phyloP scores from a whole-genome alignment of 192 early-diverging fungal species.

The Coemansia sp. region DNA sequence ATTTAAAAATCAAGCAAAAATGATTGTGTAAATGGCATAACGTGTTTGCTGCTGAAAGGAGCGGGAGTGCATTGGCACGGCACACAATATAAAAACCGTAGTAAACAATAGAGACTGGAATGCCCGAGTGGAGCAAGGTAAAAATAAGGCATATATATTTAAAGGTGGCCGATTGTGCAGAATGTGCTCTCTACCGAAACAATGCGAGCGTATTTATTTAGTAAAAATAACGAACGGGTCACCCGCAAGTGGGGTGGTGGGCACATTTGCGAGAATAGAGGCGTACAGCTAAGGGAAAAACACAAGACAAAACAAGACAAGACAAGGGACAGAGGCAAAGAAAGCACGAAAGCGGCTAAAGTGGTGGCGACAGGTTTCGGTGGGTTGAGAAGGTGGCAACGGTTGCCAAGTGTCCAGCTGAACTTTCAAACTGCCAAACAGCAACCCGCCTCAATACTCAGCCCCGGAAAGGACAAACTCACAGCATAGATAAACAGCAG shows the following conservation, averaged over 20 bases:
- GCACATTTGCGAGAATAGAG: neutral
- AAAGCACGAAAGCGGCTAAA: no score
- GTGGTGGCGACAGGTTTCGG: neutral
- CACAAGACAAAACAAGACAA: no score
- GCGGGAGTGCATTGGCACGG: neutral
- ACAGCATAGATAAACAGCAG: neutral
- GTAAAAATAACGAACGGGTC: neutral
- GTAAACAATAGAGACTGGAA: neutral
- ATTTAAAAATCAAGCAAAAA: neutral
- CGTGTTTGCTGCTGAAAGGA: neutral
- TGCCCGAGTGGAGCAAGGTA: constrained; percentile 1
- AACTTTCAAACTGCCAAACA: neutral
- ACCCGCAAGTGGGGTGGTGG: neutral
- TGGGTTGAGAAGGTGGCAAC: neutral
- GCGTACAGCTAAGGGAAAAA: neutral
- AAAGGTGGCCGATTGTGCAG: neutral
- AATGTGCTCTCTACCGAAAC: neutral
- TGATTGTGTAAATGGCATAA: neutral
- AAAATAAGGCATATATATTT: neutral
- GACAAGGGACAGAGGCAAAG: no score
- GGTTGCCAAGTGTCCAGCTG: neutral
- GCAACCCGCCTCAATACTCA: no score
- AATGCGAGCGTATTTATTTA: neutral
- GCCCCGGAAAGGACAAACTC: neutral
- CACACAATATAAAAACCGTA: neutral